Base-by-base conservation (phyloP, 73 alveolate species). In the Blepharisma stoltei region DNA sequence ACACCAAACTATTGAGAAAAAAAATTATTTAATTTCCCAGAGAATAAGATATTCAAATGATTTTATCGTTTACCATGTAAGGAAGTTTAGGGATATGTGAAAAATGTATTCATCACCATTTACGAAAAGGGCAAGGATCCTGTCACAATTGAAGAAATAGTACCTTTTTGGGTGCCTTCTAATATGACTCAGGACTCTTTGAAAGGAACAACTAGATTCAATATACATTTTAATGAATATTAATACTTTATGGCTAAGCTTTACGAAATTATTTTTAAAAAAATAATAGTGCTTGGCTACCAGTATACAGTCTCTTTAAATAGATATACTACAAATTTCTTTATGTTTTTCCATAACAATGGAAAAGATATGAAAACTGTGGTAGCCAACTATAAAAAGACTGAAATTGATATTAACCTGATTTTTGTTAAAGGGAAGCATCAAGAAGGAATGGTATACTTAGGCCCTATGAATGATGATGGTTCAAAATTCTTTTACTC, bases 1-100 rank as follows among this genome's bases (percentile, higher is more conserved):
- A n/a, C n/a, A n/a, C n/a, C n/a, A n/a, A n/a, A n/a, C n/a, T n/a
- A n/a, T n/a, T n/a, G n/a, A n/a, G n/a, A n/a, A n/a, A n/a, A n/a
- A n/a, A n/a, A n/a, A n/a, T n/a, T n/a, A n/a, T n/a, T n/a, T n/a
- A n/a, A n/a, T n/a, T n/a, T n/a, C n/a, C n/a, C n/a, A n/a, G n/a
- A n/a, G n/a, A n/a, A n/a, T n/a, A n/a, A n/a, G n/a, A n/a, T n/a
- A n/a, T n/a, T n/a, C n/a, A n/a, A n/a, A n/a, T n/a, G n/a, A n/a
- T n/a, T n/a, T n/a, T n/a, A n/a, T n/a, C n/a, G n/a, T n/a, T n/a
- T n/a, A n/a, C n/a, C n/a, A n/a, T n/a, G n/a, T n/a, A n/a, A n/a
- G n/a, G n/a, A n/a, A n/a, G n/a, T n/a, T n/a, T n/a, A n/a, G n/a
- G 37, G 73, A 14, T 60, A 60, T 25, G 23, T 60, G 23, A 60